Evolutionary conservation across 2,329 filamentous ascomycete genomes (phyloP), one percentile per base, ranked within the genome.

Genomic region (Pseudogymnoascus sp.): DNA sequence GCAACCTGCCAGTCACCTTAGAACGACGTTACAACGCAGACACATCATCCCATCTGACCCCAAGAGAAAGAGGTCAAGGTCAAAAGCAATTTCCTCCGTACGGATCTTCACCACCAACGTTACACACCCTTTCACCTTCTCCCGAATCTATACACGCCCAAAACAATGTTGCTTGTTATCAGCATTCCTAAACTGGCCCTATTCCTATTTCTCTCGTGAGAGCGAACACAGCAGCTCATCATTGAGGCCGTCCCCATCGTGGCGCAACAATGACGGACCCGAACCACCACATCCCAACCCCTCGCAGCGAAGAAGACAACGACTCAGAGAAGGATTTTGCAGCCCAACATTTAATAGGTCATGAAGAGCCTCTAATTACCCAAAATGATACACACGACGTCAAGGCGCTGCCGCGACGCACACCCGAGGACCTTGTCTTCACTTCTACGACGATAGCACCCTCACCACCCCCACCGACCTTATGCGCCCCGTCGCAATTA

Each of bases 401-500:
- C 1, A 34, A 56, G 28, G 9, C n/a, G 16, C 49, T 18, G 49
- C 28, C 16, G 16, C 49, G 28, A 34, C 28, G 11, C 49, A 31
- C 16, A 34, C 49, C n/a, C 1, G 49, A 36, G 9, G 49, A 56
- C 49, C 16, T 36, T 59, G 67, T 68, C 63, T 62, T 49, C 59
- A 49, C 53, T 38, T 42, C 28, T 46, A 61, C 25, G 61, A 59
- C 36, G 60, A 65, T 43, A 65, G 66, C 61, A 65, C 61, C 9
- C 65, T 37, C 61, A 56, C 28, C 38, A 60, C 60, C 63, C 25
- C 42, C 66, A 21, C 49, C 68, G 66, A 68, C 63, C 68, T 73
- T 18, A 71, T 80, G 14, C 71, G 74, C 53, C 75, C 80, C 61
- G 75, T 75, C 6, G 79, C 77, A 60, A 74, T 77, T 63, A 66